Evolutionary conservation across 371 early-diverging fungal species (phyloP).

Genomic region (Mycotypha africana): DNA sequence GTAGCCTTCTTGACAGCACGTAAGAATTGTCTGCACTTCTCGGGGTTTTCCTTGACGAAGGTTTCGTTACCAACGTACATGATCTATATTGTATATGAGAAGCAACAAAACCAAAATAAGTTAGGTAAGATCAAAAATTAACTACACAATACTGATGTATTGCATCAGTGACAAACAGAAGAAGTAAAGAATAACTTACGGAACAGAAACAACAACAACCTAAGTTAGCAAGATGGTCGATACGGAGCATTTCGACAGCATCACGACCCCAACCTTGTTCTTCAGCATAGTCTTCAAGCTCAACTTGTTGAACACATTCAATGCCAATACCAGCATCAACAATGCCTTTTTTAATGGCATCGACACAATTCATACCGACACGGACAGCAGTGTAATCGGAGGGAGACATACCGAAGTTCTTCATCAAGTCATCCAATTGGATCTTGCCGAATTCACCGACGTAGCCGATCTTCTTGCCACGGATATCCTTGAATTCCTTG

Average conservation of each 20-base stretch:
- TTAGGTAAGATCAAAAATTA: too few species aligned
- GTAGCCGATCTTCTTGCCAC: constrained; percentile 60
- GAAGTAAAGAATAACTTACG: too few species aligned
- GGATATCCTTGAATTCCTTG: constrained; percentile 46
- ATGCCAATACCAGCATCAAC: constrained; percentile 68
- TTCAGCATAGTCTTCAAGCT: constrained; percentile 62
- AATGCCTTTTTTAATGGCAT: constrained; percentile 54
- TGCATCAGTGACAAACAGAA: too few species aligned
- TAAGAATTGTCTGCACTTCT: too few species aligned
- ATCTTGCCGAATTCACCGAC: constrained; percentile 67
- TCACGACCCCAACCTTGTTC: constrained; percentile 44
- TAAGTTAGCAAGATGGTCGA: constrained; percentile 61
- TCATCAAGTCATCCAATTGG: constrained; percentile 58
- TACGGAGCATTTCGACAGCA: constrained; percentile 62
- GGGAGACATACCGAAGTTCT: constrained; percentile 55
- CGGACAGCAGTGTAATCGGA: constrained; percentile 57
- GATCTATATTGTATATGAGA: too few species aligned
- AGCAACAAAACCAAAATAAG: too few species aligned
- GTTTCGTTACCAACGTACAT: too few species aligned
- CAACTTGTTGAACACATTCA: constrained; percentile 67
- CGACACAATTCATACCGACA: constrained; percentile 66
- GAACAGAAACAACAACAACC: too few species aligned
- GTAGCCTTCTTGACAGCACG: constrained; percentile 50
- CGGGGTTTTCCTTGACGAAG: too few species aligned
- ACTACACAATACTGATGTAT: too few species aligned